Conservation (phyloP, 1,139 yeast species). For the Geotrichum reessii region DNA sequence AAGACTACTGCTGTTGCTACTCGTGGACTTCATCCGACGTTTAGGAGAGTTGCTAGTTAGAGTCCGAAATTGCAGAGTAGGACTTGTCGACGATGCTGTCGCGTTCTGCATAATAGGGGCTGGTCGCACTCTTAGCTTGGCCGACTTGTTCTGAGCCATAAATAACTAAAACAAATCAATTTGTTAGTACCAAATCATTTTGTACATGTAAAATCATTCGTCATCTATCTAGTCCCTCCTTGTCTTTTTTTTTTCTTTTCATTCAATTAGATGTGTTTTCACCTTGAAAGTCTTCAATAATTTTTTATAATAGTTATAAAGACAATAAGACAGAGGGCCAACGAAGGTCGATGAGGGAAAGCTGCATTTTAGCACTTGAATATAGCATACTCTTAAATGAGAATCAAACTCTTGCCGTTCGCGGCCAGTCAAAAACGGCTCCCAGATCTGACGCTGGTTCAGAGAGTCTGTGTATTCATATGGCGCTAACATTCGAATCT, state of each 20-base stretch:
- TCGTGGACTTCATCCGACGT: not conserved
- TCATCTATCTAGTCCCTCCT: not conserved
- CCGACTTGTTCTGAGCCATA: slow-evolving; percentile 29
- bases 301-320: no score
- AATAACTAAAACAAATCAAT: slow-evolving; percentile 20
- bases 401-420: slow-evolving; percentile 33
- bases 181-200: not conserved
- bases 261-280: no score
- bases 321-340: no score
- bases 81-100: not conserved
- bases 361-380: not conserved
- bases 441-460: slow-evolving; percentile 34
- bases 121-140: slow-evolving; percentile 30
- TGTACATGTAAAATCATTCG: not conserved
- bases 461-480: slow-evolving; percentile 34
- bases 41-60: not conserved
- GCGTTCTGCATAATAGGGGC: slow-evolving; percentile 23
- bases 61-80: slow-evolving; percentile 8
- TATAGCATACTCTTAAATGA: slow-evolving; percentile 24
- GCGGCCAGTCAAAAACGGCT: slow-evolving; percentile 33
- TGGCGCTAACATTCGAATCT: slow-evolving; percentile 24
- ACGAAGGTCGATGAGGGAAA: not conserved
- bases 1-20: not conserved
- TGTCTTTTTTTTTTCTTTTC: not conserved
- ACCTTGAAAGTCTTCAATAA: no score